These are phyloP conservation scores for Rehmannia glutinosa DNA, from an alignment of 257 asterid species.

Conservation along the genomic window DNA sequence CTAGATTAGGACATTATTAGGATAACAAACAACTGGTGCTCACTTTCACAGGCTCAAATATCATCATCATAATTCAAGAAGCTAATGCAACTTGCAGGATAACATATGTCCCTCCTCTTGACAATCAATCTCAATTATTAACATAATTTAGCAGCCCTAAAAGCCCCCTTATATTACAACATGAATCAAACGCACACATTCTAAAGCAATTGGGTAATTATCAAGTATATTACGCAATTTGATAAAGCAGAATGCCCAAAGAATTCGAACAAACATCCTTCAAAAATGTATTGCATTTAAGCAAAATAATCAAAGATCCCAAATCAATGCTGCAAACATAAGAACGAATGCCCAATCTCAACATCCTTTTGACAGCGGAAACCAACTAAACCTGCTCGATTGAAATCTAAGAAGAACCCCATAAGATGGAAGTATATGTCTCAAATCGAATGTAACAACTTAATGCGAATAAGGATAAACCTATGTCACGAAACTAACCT, in stretches of 20 bases:
- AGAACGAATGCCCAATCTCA: not conserved
- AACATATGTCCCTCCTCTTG: conserved; percentile 10
- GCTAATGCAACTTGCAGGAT: conserved; percentile 13
- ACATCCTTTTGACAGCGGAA: not conserved
- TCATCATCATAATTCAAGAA: conserved; percentile 12
- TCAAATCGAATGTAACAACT: not conserved
- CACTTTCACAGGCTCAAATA: not conserved
- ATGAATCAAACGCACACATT: not conserved
- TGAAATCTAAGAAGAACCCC: not conserved
- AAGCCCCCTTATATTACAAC: not conserved
- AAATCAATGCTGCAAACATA: not conserved
- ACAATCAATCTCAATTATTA: conserved; percentile 19
- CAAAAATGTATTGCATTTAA: not conserved
- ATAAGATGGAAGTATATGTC: no score
- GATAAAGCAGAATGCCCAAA: no score
- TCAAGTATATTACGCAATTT: no score
- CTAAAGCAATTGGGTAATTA: no score
- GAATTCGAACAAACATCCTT: not conserved
- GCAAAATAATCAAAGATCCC: not conserved
- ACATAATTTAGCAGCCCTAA: conserved; percentile 1
- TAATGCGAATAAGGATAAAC: not conserved
- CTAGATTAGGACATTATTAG: conserved; percentile 11
- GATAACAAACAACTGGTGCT: not conserved
- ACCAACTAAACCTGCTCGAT: not conserved
- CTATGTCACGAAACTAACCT: conserved; percentile 39